Evolutionary conservation across 75 land plant species (phyloP).

Genomic region (Pseudotsuga menziesii): DNA sequence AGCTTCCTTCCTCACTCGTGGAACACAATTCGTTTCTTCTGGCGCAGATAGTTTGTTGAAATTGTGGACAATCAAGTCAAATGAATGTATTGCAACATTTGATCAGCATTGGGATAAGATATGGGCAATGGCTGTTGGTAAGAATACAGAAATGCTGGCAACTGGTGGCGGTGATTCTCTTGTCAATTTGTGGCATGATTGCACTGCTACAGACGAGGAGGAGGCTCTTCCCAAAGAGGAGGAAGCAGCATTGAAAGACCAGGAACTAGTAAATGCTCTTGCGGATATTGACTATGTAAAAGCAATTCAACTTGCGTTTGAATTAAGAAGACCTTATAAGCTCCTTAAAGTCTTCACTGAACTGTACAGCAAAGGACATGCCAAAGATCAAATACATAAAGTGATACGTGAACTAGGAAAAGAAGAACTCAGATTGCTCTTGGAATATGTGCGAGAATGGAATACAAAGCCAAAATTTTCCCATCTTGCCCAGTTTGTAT

Average conservation of each 20-base stretch:
- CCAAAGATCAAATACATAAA: conserved; percentile 29
- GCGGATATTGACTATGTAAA: conserved; percentile 72
- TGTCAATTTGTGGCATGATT: conserved; percentile 84
- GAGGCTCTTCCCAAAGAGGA: conserved; percentile 83
- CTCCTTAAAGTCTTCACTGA: conserved; percentile 68
- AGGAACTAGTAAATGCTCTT: conserved; percentile 88
- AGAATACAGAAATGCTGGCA: no score
- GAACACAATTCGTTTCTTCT: no score
- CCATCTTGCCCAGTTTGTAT: no score
- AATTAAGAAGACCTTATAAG: conserved; percentile 77
- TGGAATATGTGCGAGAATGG: no score
- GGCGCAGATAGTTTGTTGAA: no score
- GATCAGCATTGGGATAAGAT: no score
- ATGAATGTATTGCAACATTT: no score
- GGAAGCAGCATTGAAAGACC: conserved; percentile 77
- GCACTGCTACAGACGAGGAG: conserved; percentile 75
- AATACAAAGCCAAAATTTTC: no score
- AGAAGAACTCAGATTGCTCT: no score
- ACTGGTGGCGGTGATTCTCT: conserved; percentile 84
- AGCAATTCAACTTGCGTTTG: conserved; percentile 88
- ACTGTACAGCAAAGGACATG: conserved; percentile 46
- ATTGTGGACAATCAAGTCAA: no score
- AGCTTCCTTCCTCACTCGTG: no score
- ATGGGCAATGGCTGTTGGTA: no score
- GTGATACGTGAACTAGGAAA: conserved; percentile 41